Evolutionary conservation across 495 filamentous ascomycete species (phyloP).

Genomic region (Acidiella bohemica): DNA sequence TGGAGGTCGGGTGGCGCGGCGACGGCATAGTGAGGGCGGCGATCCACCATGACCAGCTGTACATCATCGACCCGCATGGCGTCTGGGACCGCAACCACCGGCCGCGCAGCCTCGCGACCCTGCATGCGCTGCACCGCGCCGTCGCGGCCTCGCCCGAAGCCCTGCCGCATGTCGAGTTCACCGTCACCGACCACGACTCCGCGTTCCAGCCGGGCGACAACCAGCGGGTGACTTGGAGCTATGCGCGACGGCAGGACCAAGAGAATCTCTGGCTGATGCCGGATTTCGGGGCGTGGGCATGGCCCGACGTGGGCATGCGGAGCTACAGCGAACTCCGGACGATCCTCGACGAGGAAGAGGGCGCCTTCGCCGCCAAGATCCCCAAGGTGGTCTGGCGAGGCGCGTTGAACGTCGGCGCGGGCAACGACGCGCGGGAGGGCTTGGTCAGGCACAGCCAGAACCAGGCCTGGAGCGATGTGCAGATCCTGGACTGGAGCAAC

Average conservation of each 20-base stretch:
- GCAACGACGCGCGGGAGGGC: constrained; percentile 7
- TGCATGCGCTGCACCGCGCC: constrained; percentile 20
- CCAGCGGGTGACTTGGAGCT: constrained; percentile 17
- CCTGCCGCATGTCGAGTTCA: constrained; percentile 24
- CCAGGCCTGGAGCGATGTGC: constrained; percentile 23
- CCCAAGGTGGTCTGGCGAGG: constrained; percentile 23
- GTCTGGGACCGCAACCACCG: constrained; percentile 6
- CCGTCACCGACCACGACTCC: constrained; percentile 18
- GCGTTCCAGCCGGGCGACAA: constrained; percentile 1
- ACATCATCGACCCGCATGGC: constrained; percentile 15
- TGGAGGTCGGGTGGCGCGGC: constrained; percentile 14
- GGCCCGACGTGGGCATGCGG: constrained; percentile 15
- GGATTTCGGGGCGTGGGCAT: constrained; percentile 24
- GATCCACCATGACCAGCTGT: constrained; percentile 20
- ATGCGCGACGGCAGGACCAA: constrained; percentile 11
- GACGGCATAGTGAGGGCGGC: constrained; percentile 18
- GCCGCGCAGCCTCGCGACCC: constrained; percentile 12
- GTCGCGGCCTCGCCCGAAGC: constrained; percentile 6
- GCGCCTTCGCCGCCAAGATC: constrained; percentile 15
- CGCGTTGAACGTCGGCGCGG: neutral
- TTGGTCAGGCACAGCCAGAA: constrained; percentile 13
- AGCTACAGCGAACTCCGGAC: constrained; percentile 13
- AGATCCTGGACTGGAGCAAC: constrained; percentile 27
- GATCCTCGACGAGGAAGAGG: constrained; percentile 9
- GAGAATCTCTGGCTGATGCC: constrained; percentile 24